Conservation (phyloP, 2,329 filamentous ascomycete genomes). For the Ceratocystis cubensis region DNA sequence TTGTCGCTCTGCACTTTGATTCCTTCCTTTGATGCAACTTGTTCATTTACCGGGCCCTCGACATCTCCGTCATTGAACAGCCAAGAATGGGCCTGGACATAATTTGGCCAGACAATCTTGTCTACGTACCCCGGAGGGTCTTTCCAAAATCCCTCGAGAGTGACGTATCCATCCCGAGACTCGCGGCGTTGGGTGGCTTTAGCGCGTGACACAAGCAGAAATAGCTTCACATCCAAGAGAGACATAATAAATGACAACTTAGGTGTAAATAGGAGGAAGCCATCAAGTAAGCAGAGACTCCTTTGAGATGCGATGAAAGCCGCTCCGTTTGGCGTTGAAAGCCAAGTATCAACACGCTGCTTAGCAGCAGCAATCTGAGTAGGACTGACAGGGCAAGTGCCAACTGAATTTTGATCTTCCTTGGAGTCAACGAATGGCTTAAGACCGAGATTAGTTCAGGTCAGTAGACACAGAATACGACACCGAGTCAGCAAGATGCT, state of each 20-base stretch:
- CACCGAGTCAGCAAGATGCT: neutral
- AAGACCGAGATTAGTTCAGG: neutral
- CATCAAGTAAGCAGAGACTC: constrained; percentile 65
- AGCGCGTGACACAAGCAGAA: constrained; percentile 57
- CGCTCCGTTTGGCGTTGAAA: constrained; percentile 35
- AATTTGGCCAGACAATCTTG: constrained; percentile 90
- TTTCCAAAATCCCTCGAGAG: constrained; percentile 81
- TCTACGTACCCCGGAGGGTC: constrained; percentile 94
- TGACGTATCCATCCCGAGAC: constrained; percentile 63
- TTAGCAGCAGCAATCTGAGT: constrained; percentile 36
- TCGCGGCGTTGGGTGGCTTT: constrained; percentile 53
- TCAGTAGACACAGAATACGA: neutral
- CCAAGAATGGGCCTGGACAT: constrained; percentile 67
- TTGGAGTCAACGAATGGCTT: constrained; percentile 29
- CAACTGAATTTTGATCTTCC: constrained; percentile 52
- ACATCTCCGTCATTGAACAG: constrained; percentile 62
- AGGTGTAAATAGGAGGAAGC: constrained; percentile 68
- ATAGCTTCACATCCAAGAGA: constrained; percentile 62
- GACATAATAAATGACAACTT: constrained; percentile 42
- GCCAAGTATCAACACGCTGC: constrained; percentile 37
- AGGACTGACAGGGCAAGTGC: constrained; percentile 40
- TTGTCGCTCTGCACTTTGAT: constrained; percentile 39
- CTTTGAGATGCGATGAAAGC: constrained; percentile 25
- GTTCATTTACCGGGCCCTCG: constrained; percentile 40
- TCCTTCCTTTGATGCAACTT: constrained; percentile 33